phyloP scores from a whole-genome alignment of 495 filamentous ascomycete genomes.

The Collariella sp. region DNA sequence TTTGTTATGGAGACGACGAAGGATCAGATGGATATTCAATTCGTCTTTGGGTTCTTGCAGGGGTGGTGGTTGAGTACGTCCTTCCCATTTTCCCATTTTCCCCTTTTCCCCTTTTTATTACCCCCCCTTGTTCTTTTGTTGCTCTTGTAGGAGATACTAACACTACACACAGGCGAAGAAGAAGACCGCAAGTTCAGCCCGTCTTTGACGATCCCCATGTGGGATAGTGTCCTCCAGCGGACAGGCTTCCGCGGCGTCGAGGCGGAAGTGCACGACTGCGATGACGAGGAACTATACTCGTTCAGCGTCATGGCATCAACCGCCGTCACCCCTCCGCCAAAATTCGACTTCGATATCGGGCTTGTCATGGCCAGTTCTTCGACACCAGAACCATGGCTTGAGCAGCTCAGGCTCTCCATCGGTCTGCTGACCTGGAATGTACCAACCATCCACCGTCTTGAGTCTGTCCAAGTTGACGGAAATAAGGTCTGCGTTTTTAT shows the following conservation, averaged over 20 bases:
- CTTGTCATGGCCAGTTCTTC: slow-evolving; percentile 12
- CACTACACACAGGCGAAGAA: slow-evolving; percentile 13
- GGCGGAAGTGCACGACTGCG: slow-evolving; percentile 24
- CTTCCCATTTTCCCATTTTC: not conserved
- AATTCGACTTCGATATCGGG: slow-evolving; percentile 22
- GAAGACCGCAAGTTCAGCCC: slow-evolving; percentile 33
- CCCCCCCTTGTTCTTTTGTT: too few species aligned
- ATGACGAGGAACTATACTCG: slow-evolving; percentile 25
- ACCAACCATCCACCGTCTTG: slow-evolving; percentile 15
- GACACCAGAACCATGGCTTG: slow-evolving; percentile 13
- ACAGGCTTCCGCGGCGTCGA: slow-evolving; percentile 25
- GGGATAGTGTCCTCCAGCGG: slow-evolving; percentile 23
- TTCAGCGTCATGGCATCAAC: slow-evolving; percentile 26
- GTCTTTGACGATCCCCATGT: slow-evolving; percentile 24
- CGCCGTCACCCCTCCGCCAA: slow-evolving; percentile 2
- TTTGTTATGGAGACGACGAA: slow-evolving; percentile 32
- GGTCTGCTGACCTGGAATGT: slow-evolving; percentile 22
- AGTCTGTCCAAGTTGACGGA: slow-evolving; percentile 8
- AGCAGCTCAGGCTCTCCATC: slow-evolving; percentile 21
- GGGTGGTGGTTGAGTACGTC: slow-evolving; percentile 31
- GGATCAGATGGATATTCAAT: slow-evolving; percentile 24
- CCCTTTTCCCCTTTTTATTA: too few species aligned
- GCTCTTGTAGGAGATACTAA: not conserved
- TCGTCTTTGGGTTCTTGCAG: slow-evolving; percentile 25
- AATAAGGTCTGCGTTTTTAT: slow-evolving; percentile 28